Percentiles rank a stretch among this genome's conserved stretches.
Conservation (phyloP, 345 rosid genomes). For the Ceriops decandra region DNA sequence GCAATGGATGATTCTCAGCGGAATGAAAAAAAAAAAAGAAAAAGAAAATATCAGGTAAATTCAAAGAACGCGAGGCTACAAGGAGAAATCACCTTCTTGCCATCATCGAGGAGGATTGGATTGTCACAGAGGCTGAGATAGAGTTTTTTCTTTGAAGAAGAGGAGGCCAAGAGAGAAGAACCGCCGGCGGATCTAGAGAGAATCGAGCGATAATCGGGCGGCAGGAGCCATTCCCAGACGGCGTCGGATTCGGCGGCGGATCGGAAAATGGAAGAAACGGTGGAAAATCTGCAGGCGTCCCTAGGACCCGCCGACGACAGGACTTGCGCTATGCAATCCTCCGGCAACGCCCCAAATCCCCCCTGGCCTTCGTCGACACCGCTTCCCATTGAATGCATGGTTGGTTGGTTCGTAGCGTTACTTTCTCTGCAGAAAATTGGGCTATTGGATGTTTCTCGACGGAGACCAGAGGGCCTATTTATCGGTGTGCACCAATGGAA, state of each 20-base stretch:
- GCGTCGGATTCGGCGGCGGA: constrained; percentile 3
- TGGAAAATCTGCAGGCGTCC: constrained; percentile 8
- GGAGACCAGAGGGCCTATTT: background rate
- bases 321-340: constrained; percentile 9
- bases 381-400: background rate
- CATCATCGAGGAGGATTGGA: constrained; percentile 31
- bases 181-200: background rate
- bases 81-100: constrained; percentile 22
- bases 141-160: constrained; percentile 24
- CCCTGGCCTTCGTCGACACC: background rate
- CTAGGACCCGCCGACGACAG: constrained; percentile 10
- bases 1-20: too few relatives aligned
- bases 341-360: background rate
- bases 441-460: too few relatives aligned
- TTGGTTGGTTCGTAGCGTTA: background rate
- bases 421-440: too few relatives aligned
- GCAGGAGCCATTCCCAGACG: constrained; percentile 19
- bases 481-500: background rate
- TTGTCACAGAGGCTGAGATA: constrained; percentile 24
- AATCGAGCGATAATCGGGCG: constrained; percentile 6
- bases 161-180: background rate
- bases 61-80: background rate
- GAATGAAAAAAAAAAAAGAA: too few relatives aligned
- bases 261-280: constrained; percentile 8
- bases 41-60: background rate